Percentiles rank a stretch among this genome's conserved stretches.
These are phyloP conservation scores for Rhizopogon salebrosus DNA, from an alignment of 768 basidiomycete genomes.

Conservation along the genomic window DNA sequence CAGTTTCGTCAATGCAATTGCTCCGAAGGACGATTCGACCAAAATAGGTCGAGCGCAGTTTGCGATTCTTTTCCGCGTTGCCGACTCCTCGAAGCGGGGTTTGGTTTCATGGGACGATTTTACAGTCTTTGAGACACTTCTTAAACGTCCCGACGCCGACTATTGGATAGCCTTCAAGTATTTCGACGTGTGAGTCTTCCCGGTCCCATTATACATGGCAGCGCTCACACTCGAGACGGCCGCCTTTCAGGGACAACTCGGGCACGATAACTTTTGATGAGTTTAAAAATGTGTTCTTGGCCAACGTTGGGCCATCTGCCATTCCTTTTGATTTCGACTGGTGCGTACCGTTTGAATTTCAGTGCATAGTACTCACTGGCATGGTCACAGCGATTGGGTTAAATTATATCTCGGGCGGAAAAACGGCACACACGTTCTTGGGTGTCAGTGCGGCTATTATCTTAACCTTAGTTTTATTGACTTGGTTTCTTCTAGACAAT, in stretches of 20 bases:
- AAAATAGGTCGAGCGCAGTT: conserved; percentile 89
- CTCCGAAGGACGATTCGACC: conserved; percentile 76
- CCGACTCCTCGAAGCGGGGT: conserved; percentile 71
- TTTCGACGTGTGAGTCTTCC: conserved; percentile 80
- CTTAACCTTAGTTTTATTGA: not conserved
- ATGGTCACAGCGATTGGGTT: conserved; percentile 74
- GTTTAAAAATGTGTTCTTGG: conserved; percentile 88
- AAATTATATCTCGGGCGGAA: conserved; percentile 93
- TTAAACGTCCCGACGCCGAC: conserved; percentile 94
- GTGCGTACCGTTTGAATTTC: conserved; percentile 31
- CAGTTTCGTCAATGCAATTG: conserved; percentile 93
- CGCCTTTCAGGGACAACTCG: conserved; percentile 65
- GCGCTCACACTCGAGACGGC: conserved; percentile 5
- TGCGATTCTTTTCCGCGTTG: conserved; percentile 84
- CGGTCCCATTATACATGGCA: not conserved
- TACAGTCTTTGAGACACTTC: conserved; percentile 86
- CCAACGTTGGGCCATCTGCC: conserved; percentile 70
- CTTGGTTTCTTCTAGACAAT: conserved; percentile 53
- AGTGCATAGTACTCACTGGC: not conserved
- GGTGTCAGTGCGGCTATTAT: conserved; percentile 55
- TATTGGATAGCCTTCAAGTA: conserved; percentile 96
- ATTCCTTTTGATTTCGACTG: conserved; percentile 96
- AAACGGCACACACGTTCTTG: conserved; percentile 85
- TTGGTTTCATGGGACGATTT: conserved; percentile 95
- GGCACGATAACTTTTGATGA: conserved; percentile 91